These are phyloP conservation scores for Rhodotorula sp. DNA, from an alignment of 1,284 basidiomycete species.

Conservation along the genomic window DNA sequence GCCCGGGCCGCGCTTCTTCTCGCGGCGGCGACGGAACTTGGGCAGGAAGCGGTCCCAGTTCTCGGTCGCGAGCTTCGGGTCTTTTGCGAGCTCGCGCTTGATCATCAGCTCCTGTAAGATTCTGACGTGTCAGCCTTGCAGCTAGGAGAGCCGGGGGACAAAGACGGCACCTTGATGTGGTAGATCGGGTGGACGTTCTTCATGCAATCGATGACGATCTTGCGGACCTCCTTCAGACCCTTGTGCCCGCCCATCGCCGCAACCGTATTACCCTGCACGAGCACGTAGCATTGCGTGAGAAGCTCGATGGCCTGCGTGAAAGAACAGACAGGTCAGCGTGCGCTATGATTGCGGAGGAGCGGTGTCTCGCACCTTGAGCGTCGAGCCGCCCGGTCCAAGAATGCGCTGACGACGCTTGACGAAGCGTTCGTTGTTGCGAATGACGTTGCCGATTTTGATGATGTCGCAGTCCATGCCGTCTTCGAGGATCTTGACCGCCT, in stretches of 20 bases:
- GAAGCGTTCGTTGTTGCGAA: constrained; percentile 95
- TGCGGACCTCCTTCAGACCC: constrained; percentile 88
- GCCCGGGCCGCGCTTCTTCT: constrained; percentile 75
- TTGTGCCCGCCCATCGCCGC: constrained; percentile 97
- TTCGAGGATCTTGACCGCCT: constrained; percentile 88
- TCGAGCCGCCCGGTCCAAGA: constrained; percentile 94
- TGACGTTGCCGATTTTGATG: constrained; percentile 93
- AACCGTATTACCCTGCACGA: constrained; percentile 98
- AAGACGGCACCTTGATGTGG: constrained; percentile 95
- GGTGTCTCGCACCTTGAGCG: constrained; percentile 71
- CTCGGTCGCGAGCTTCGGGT: constrained; percentile 90
- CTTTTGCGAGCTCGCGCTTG: constrained; percentile 93
- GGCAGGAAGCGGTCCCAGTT: constrained; percentile 98
- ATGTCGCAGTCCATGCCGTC: constrained; percentile 93
- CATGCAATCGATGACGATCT: constrained; percentile 98
- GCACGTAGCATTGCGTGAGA: constrained; percentile 92
- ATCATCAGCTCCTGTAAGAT: constrained; percentile 94
- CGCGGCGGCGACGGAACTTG: constrained; percentile 87
- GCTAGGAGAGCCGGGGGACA: no score
- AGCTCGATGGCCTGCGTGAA: constrained; percentile 84
- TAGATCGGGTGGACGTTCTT: constrained; percentile 99
- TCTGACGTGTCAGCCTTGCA: background rate
- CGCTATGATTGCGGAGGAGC: background rate
- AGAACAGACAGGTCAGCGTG: background rate
- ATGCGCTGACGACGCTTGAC: constrained; percentile 95